Evolutionary conservation across 1,139 yeast species (phyloP).

Genomic region (Blastobotrys niveus): DNA sequence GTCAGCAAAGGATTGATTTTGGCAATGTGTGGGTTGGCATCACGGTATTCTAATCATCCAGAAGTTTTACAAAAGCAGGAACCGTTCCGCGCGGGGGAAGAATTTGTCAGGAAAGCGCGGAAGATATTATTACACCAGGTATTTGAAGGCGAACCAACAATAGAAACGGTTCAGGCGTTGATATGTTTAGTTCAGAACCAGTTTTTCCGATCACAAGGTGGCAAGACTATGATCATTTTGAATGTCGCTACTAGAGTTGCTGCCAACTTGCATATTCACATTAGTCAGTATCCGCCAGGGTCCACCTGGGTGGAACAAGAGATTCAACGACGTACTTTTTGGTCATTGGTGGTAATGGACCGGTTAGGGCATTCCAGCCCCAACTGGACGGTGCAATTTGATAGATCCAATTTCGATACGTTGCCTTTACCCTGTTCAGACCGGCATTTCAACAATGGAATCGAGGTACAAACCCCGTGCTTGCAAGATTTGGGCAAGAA

Average conservation of each 20-base stretch:
- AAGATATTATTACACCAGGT: conserved; percentile 29
- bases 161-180: conserved; percentile 37
- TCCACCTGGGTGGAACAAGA: conserved; percentile 36
- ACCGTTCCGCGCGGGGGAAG: conserved; percentile 33
- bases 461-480: conserved; percentile 27
- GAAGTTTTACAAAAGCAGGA: conserved; percentile 17
- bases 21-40: conserved; percentile 36
- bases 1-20: conserved; percentile 32
- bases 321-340: conserved; percentile 34
- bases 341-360: conserved; percentile 36
- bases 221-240: conserved; percentile 35
- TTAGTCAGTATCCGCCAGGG: conserved; percentile 10
- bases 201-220: conserved; percentile 34
- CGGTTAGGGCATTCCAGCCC: conserved; percentile 36
- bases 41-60: conserved; percentile 37
- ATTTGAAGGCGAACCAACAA: conserved; percentile 31
- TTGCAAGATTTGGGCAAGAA: conserved; percentile 23
- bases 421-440: conserved; percentile 35
- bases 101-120: conserved; percentile 30
- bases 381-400: conserved; percentile 29
- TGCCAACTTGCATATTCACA: conserved; percentile 29
- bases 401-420: conserved; percentile 25
- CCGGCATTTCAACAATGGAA: conserved; percentile 25
- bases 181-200: conserved; percentile 35
- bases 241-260: conserved; percentile 37